Percentiles rank a stretch among this genome's conserved stretches.
These are phyloP conservation scores for Chrysoporthe deuterocubensis DNA, from an alignment of 2,329 filamentous ascomycete species.

Conservation along the genomic window DNA sequence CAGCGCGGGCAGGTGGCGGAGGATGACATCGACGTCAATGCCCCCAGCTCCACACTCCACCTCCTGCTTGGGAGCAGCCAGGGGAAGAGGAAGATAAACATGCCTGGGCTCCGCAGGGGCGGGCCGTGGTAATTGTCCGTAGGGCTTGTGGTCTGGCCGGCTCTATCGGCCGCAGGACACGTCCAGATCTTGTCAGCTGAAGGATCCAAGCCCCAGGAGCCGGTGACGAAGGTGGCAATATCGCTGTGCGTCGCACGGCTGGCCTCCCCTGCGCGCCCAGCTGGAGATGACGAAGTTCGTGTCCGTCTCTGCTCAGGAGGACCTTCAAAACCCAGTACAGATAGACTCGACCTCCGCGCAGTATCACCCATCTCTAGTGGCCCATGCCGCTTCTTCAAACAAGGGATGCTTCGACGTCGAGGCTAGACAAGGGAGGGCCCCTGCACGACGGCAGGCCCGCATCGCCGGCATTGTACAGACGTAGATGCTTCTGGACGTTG, in stretches of 20 bases:
- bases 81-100: not conserved
- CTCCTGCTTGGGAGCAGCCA: not conserved
- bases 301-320: not conserved
- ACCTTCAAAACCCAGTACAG: not conserved
- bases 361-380: not conserved
- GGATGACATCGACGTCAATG: not conserved
- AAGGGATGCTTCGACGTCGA: slow-evolving; percentile 16
- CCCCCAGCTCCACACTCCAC: not conserved
- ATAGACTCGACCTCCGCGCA: not conserved
- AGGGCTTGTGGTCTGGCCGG: not conserved
- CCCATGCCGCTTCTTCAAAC: slow-evolving; percentile 12
- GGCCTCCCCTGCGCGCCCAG: too few relatives aligned
- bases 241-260: not conserved
- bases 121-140: slow-evolving; percentile 3
- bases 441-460: not conserved
- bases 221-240: not conserved
- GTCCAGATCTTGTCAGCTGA: not conserved
- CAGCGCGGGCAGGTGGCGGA: too few relatives aligned
- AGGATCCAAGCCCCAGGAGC: not conserved
- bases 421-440: slow-evolving; percentile 2
- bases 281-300: not conserved
- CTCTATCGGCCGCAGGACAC: not conserved
- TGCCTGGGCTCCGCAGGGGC: not conserved
- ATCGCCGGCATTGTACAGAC: not conserved
- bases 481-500: not conserved